Evolutionary conservation across 345 rosid genomes (phyloP), one percentile per base, ranked within the genome.

Genomic region (Pelargonium nanum): DNA sequence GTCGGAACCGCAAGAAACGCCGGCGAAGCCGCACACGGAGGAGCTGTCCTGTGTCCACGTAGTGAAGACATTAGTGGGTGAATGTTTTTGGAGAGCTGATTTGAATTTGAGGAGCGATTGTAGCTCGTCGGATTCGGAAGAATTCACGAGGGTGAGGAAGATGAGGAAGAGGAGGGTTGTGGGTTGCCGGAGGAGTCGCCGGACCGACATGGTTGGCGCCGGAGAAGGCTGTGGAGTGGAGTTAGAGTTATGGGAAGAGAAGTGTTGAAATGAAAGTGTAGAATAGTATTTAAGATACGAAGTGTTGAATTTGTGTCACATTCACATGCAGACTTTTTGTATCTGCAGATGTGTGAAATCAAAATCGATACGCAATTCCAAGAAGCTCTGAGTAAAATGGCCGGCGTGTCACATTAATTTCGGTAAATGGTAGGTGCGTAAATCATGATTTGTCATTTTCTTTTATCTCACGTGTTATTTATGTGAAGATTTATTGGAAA

Each of bases 91-190:
- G 13, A 87, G 75, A 3, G 56, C 25, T 12, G 85, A 72, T 65
- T 82, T 90, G 22, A 90, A 57, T 10, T 75, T 65, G 9, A 81
- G 61, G 53, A 90, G 76, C 13, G 59, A 56, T 24, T 74, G 76
- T 51, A 70, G 22, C 61, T 87, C 87, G 23, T 59, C 79, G 2
- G 76, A 64, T 59, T 67, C 53, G 2, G 71, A 68, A 16, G 58
- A 65, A 19, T 73, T 65, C 32, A 70, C 40, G 4, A 45, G 24
- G 1, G 60, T 4, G 2, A 77, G 57, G 15, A 77, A 23, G 56
- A 73, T 6, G 61, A 77, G 13, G 59, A 57, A 45, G 58, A 75
- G 65, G 57, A 61, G 22, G 17, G 59, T 6, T 22, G 59, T 34
- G 57, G 19, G 55, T 40, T 6, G 74, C 66, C 72, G 57, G 78